Conservation (phyloP, 1,284 basidiomycete genomes). For the Malassezia vespertilionis region DNA sequence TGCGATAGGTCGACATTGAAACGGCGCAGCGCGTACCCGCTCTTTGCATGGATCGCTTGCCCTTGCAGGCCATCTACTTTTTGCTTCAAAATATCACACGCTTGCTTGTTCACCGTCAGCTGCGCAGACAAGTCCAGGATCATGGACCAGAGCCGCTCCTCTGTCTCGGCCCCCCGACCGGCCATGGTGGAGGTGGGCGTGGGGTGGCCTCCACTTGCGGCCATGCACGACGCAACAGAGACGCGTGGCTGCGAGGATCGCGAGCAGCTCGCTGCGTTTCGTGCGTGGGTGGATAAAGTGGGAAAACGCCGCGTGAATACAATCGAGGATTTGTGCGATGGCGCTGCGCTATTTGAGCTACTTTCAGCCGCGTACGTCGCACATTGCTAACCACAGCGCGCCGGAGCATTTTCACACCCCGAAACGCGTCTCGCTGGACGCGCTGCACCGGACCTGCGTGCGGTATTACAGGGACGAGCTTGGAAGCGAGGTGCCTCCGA, state of each 20-base stretch:
- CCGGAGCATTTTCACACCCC: constrained; percentile 3
- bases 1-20: constrained; percentile 89
- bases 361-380: constrained; percentile 3
- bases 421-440: background rate
- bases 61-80: constrained; percentile 49
- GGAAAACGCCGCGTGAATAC: no score
- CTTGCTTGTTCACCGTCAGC: constrained; percentile 70
- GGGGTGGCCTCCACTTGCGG: background rate
- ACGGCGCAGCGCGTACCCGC: constrained; percentile 70
- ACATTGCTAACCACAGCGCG: background rate
- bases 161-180: constrained; percentile 30
- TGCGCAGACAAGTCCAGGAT: constrained; percentile 52
- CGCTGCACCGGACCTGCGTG: background rate
- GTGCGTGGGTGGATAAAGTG: no score
- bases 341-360: constrained; percentile 1
- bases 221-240: background rate
- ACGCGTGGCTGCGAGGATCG: constrained; percentile 6
- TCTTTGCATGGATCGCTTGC: constrained; percentile 65
- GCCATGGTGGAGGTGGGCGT: constrained; percentile 14
- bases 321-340: no score
- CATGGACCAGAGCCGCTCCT: constrained; percentile 40
- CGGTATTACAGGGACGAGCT: constrained; percentile 7
- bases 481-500: background rate
- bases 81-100: constrained; percentile 61
- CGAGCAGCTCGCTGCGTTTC: constrained; percentile 8